A percentile compares a stretch with the other conserved stretches of the same genome.
Conservation (phyloP, 1,284 basidiomycete genomes). For the Exobasidium rhododendri region DNA sequence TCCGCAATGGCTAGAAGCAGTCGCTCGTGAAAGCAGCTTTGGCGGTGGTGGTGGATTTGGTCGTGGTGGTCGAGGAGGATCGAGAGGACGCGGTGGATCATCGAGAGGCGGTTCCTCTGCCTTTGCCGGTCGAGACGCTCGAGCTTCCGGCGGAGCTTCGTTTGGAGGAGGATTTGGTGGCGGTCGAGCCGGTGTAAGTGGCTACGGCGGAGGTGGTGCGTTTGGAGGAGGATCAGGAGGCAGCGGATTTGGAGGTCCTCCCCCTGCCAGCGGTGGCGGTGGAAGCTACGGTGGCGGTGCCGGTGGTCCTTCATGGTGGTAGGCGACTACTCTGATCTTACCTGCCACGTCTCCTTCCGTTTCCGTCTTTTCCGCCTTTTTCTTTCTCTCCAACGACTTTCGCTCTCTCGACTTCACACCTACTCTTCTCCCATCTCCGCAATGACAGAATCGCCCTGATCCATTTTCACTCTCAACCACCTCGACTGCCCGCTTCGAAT, state of each 20-base stretch:
- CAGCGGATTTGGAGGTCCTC: slow-evolving; percentile 10
- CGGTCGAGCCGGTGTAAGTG: slow-evolving; percentile 18
- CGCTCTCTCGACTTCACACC: too few species aligned
- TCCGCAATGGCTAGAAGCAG: slow-evolving; percentile 83
- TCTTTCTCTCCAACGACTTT: background rate
- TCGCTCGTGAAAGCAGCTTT: slow-evolving; percentile 77
- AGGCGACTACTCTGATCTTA: background rate
- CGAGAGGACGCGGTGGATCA: slow-evolving; percentile 42
- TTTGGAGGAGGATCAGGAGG: background rate
- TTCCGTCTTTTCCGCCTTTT: background rate
- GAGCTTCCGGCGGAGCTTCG: slow-evolving; percentile 34
- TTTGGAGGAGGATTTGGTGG: slow-evolving; percentile 20
- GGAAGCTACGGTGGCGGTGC: slow-evolving; percentile 17
- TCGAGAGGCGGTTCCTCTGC: slow-evolving; percentile 29
- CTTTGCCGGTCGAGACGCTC: slow-evolving; percentile 32
- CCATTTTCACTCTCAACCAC: too few species aligned
- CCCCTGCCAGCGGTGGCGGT: slow-evolving; percentile 12
- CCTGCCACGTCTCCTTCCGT: background rate
- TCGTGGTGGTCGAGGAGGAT: slow-evolving; percentile 62
- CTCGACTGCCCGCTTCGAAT: too few species aligned
- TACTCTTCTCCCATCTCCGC: too few species aligned
- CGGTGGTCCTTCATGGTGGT: slow-evolving; percentile 16
- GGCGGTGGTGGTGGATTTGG: slow-evolving; percentile 64
- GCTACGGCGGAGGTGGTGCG: slow-evolving; percentile 9
- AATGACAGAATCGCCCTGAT: too few species aligned